Conservation (phyloP, 177 flowering plant species). For the Telopea speciosissima region DNA sequence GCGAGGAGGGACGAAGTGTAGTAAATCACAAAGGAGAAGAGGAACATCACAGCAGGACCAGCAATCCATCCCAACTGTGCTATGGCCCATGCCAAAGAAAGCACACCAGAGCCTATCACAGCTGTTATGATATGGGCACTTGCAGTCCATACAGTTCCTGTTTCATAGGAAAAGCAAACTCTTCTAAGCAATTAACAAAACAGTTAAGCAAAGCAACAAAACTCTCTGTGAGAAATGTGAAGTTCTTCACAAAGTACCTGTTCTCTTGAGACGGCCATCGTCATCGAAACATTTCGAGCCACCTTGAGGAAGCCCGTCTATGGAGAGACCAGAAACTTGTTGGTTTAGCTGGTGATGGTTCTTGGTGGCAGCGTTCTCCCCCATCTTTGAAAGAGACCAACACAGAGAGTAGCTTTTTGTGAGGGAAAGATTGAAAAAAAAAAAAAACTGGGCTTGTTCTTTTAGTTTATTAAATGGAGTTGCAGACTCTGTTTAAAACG, state of each 20-base stretch:
- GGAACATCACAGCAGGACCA: conserved; percentile 49
- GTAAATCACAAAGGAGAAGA: conserved; percentile 58
- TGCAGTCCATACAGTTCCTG: conserved; percentile 57
- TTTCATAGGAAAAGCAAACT: too few species aligned
- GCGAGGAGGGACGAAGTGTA: conserved; percentile 57
- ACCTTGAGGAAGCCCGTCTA: conserved; percentile 18
- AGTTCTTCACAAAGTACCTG: too few species aligned
- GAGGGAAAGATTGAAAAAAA: neutral
- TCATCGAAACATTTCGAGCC: conserved; percentile 38
- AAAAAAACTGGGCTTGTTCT: neutral
- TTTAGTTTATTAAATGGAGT: neutral
- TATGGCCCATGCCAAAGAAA: conserved; percentile 66
- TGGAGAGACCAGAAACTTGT: conserved; percentile 19
- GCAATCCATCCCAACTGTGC: conserved; percentile 75
- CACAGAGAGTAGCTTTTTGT: neutral
- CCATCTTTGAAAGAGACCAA: conserved; percentile 24
- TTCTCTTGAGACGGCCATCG: conserved; percentile 42
- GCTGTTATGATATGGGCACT: conserved; percentile 63
- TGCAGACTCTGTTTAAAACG: too few species aligned
- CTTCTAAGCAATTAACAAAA: too few species aligned
- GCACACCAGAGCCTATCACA: conserved; percentile 63
- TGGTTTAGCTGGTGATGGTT: conserved; percentile 16
- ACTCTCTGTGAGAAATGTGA: too few species aligned
- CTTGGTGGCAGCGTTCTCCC: conserved; percentile 22
- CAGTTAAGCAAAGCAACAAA: too few species aligned